Evolutionary conservation across 805 yeast species (phyloP), one percentile per base, ranked within the genome.

Genomic region (Tetrapisispora arboricola): DNA sequence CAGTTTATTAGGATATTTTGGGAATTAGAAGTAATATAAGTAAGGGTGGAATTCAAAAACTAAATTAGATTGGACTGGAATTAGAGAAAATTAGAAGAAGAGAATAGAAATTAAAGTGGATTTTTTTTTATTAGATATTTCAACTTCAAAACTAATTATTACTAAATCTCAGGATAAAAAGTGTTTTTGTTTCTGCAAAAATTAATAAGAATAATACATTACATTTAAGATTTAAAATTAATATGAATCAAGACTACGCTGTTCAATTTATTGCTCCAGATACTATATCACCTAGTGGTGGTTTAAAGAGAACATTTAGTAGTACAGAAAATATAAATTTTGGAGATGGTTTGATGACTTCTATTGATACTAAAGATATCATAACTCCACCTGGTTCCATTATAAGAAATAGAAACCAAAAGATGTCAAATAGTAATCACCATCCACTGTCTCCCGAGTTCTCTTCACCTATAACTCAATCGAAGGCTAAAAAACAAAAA

Each of bases 311-410:
- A 16, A 39, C 41, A 12, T 41, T 43, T 5, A 28, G 39, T 24
- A 42, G 39, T 15, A 28, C 35, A 6, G 28, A 36, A 21, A 16
- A 20, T 16, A 9, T 13, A 16, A 29, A 15, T 11, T 24, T 11
- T 11, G 39, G 24, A 3, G 39, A 33, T 21, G 41, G 29, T 22
- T 9, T 32, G 6, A 38, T 37, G 8, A 13, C 28, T 9, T 34
- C 28, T 12, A 18, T 30, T 5, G 15, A 33, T 22, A 18, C 42
- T 9, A 42, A 46, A n/a, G 49, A 48, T 20, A 42, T 50, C 31
- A 50, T 54, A 12, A 55, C 58, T 8, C 61, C 63, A 4, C 64
- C 64, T 25, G 49, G 49, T 32, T 55, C 61, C 2, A 54, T 60
- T 3, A 35, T 52, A 1, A 44, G 57, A 16, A 31, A 36, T 9